These are phyloP conservation scores for Cordyceps cicadae DNA, from an alignment of 2,329 filamentous ascomycete species.

Conservation along the genomic window DNA sequence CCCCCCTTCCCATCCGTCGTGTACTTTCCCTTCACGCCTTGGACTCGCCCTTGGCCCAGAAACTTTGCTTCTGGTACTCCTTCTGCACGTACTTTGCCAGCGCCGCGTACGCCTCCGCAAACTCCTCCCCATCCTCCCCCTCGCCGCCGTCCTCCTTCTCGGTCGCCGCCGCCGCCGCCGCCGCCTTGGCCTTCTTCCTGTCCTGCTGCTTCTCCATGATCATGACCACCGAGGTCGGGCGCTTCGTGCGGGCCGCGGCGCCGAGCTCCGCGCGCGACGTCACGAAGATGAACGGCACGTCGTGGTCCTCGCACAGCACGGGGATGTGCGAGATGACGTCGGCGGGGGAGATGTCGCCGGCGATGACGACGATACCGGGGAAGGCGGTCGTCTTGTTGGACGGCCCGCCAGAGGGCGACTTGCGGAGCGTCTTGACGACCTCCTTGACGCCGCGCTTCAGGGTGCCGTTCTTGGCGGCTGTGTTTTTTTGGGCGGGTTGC, in stretches of 20 bases:
- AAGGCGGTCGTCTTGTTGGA: constrained; percentile 44
- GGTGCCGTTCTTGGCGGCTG: constrained; percentile 90
- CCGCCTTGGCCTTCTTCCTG: constrained; percentile 28
- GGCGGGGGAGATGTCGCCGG: constrained; percentile 95
- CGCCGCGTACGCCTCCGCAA: constrained; percentile 55
- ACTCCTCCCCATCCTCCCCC: constrained; percentile 43
- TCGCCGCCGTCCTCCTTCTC: constrained; percentile 36
- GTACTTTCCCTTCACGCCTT: constrained; percentile 16
- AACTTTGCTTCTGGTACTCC: constrained; percentile 51
- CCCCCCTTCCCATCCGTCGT: neutral
- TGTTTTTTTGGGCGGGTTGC: no score
- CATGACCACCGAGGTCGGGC: constrained; percentile 95
- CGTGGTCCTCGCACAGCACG: constrained; percentile 96
- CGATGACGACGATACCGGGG: constrained; percentile 78
- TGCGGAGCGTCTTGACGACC: constrained; percentile 96
- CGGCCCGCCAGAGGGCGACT: constrained; percentile 64
- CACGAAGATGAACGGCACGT: constrained; percentile 94
- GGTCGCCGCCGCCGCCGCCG: no score
- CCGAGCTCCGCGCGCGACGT: constrained; percentile 87
- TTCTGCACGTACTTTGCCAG: constrained; percentile 59
- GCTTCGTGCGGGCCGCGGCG: constrained; percentile 87
- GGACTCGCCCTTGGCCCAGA: constrained; percentile 36
- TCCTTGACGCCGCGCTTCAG: constrained; percentile 98
- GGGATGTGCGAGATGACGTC: constrained; percentile 98
- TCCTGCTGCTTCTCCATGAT: constrained; percentile 50